These are phyloP conservation scores for Eucalyptus pauciflora DNA, from an alignment of 345 rosid genomes.

Conservation along the genomic window DNA sequence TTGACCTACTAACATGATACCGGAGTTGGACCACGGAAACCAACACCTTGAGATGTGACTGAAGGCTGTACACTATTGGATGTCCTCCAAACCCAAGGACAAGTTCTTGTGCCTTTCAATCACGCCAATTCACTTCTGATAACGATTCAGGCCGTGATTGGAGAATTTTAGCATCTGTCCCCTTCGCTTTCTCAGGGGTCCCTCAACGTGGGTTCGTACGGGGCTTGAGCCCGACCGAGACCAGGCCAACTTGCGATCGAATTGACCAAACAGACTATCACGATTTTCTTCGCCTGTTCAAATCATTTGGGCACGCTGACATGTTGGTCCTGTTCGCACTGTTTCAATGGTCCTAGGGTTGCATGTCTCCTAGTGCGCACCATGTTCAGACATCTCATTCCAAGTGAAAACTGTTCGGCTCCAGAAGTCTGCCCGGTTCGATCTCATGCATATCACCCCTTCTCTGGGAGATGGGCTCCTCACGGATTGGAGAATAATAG, in stretches of 20 bases:
- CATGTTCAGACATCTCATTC: neutral
- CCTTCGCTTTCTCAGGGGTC: neutral
- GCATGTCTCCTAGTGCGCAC: neutral
- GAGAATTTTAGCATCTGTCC: neutral
- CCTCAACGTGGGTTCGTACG: neutral
- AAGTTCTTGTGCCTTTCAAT: neutral
- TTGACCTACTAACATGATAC: neutral
- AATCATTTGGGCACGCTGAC: neutral
- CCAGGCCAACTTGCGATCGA: neutral
- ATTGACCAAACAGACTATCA: neutral
- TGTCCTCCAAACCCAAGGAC: neutral
- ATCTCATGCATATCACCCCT: neutral
- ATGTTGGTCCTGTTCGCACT: neutral
- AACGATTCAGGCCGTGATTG: neutral
- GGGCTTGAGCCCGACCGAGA: neutral
- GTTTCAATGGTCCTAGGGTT: neutral
- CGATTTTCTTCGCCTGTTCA: neutral
- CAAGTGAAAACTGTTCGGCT: neutral
- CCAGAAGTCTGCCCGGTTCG: neutral
- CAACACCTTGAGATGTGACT: neutral
- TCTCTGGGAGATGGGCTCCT: neutral
- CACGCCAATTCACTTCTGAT: neutral
- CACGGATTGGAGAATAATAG: neutral
- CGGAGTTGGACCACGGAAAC: neutral
- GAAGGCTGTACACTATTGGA: neutral